These are phyloP conservation scores for Boletus pseudo-olivaceus DNA, from an alignment of 768 basidiomycete genomes.

Conservation along the genomic window DNA sequence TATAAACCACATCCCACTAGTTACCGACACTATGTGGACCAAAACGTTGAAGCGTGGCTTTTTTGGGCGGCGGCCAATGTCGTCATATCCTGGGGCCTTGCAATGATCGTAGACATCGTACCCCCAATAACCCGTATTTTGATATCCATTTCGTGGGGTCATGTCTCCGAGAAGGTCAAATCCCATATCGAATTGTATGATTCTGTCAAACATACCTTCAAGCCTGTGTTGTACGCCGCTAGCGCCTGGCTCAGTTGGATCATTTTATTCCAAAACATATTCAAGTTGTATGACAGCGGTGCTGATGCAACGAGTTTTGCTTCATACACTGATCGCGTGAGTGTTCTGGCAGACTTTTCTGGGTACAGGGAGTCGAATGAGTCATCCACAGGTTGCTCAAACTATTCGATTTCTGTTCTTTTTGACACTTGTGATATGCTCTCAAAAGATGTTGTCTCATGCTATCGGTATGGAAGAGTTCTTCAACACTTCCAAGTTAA, in stretches of 20 bases:
- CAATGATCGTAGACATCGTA: constrained; percentile 64
- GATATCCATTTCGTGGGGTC: constrained; percentile 67
- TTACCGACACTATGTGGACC: constrained; percentile 55
- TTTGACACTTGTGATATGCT: constrained; percentile 57
- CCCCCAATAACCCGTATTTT: constrained; percentile 51
- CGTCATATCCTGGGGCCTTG: constrained; percentile 76
- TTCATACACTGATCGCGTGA: constrained; percentile 55
- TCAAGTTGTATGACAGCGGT: constrained; percentile 45
- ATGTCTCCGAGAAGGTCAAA: constrained; percentile 68
- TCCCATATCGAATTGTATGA: constrained; percentile 64
- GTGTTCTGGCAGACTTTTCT: constrained; percentile 9
- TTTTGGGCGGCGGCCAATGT: constrained; percentile 81
- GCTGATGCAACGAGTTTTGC: constrained; percentile 47
- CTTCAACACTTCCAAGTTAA: not conserved
- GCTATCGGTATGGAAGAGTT: constrained; percentile 41
- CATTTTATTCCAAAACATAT: constrained; percentile 70
- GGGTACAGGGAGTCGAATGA: not conserved
- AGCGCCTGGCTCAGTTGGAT: constrained; percentile 72
- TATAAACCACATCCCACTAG: constrained; percentile 56
- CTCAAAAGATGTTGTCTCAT: constrained; percentile 68
- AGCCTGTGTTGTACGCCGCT: constrained; percentile 70
- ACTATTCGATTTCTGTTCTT: constrained; percentile 75
- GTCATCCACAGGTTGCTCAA: constrained; percentile 49
- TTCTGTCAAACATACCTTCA: constrained; percentile 64
- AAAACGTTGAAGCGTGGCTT: constrained; percentile 73